Conservation (phyloP, 257 asterid species). For the Nicotiana otophora region DNA sequence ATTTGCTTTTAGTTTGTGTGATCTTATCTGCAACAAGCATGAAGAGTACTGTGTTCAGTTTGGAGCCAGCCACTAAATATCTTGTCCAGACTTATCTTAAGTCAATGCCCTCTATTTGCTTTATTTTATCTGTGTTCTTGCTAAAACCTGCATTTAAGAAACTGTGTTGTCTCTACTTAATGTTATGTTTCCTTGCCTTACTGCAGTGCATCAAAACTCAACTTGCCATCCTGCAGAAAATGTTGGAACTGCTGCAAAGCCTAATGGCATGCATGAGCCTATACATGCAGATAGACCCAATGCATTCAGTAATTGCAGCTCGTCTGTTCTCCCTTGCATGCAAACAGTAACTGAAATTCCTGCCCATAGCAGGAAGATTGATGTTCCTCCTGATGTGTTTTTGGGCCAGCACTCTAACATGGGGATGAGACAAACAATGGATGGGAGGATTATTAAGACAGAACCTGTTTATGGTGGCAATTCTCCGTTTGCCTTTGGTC, state of each 20-base stretch:
- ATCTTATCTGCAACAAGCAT: not conserved
- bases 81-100: not conserved
- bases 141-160: not conserved
- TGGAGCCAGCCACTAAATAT: not conserved
- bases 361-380: conserved; percentile 34
- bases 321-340: conserved; percentile 41
- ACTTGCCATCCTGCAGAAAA: conserved; percentile 37
- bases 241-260: conserved; percentile 31
- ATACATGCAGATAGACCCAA: conserved; percentile 23
- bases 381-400: conserved; percentile 41
- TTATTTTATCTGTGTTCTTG: not conserved
- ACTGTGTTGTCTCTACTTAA: not conserved
- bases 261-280: conserved; percentile 42
- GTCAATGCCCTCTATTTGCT: not conserved
- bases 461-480: conserved; percentile 52
- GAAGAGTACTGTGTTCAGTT: not conserved
- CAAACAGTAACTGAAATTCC: conserved; percentile 40
- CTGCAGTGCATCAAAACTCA: conserved; percentile 54
- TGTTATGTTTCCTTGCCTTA: conserved; percentile 12
- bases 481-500: conserved; percentile 49
- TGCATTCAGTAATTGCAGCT: conserved; percentile 36
- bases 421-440: conserved; percentile 43
- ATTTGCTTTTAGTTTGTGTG: not conserved
- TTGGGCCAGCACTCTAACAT: conserved; percentile 45
- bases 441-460: conserved; percentile 49